Conservation (phyloP, 805 yeast species). For the Wickerhamomyces tratensis region DNA sequence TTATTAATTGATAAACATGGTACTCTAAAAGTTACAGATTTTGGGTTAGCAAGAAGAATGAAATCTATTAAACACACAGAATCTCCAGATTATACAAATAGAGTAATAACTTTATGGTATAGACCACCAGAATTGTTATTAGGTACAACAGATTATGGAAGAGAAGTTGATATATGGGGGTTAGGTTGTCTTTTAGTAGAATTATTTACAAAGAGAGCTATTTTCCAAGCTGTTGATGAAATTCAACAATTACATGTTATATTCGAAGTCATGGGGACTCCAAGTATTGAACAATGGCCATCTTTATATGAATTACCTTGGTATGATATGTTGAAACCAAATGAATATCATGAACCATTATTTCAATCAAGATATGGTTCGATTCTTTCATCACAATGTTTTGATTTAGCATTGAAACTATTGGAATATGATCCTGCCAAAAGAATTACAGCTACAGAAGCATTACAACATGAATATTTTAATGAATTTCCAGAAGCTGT, state of each 20-base stretch:
- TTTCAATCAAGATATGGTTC: conserved; percentile 34
- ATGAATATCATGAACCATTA: conserved; percentile 14
- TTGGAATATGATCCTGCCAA: conserved; percentile 59
- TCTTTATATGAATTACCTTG: conserved; percentile 74
- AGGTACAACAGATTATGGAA: conserved; percentile 84
- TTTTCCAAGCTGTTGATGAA: conserved; percentile 86
- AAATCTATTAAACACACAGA: conserved; percentile 40
- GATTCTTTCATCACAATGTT: conserved; percentile 39
- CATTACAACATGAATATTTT: conserved; percentile 67
- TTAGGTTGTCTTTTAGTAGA: conserved; percentile 88
- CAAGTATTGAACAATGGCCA: conserved; percentile 68
- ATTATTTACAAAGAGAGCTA: conserved; percentile 61
- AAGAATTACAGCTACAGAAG: conserved; percentile 60
- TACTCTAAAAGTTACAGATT: conserved; percentile 64
- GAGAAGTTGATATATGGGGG: conserved; percentile 96
- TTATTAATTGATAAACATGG: conserved; percentile 58
- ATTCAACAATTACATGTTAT: conserved; percentile 72
- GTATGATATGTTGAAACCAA: conserved; percentile 78
- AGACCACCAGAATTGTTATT: conserved; percentile 90
- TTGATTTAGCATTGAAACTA: conserved; percentile 55
- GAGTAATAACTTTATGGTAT: conserved; percentile 96
- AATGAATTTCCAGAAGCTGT: conserved; percentile 56
- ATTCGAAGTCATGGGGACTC: conserved; percentile 82
- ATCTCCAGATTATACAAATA: conserved; percentile 78
- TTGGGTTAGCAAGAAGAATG: conserved; percentile 75